Base-by-base conservation (phyloP, 495 filamentous ascomycete species). In the Talaromyces adpressus region DNA sequence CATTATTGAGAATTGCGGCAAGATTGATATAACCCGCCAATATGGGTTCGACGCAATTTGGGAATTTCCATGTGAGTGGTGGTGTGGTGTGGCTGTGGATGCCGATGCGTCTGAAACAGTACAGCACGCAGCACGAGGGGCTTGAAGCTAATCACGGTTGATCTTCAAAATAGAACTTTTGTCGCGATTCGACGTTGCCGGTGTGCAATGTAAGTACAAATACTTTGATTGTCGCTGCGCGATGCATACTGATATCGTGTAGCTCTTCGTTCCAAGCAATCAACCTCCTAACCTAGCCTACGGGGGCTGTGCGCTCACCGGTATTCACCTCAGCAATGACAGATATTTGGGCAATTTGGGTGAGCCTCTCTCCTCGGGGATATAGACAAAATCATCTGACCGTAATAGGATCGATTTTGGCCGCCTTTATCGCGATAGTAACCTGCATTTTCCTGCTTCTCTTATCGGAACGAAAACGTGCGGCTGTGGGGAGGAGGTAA, bases 151-250 rank as follows among this genome's bases (percentile, higher is more conserved):
- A 47, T n/a, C 7, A 45, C 20, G n/a, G 4, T 36, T 16, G 51
- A 14, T 18, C 12, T 36, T 60, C 9, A 14, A 14, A 65, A 73
- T 69, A 96, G 90, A 80, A 94, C 78, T 97, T 99, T 74, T 99
- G 94, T 86, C 89, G 90, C 69, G 91, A 97, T 79, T 92, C 92
- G 66, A 97, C 93, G 65, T 82, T 99, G 70, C 94, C 94, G 66
- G 85, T 96, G 67, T 97, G 93, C 85, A 97, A 97, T 84, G 93
- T 98, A 85, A 65, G 93, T 87, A 6, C 36, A 62, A 6, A 25
- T 25, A 45, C 29, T 53, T 6, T 22, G 30, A 23, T 56, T 51
- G 7, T 14, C n/a, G 34, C 56, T 30, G 27, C 22, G 18, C 18
- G 27, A 14, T 14, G 8, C 20, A 25, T 32, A 32, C 23, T 29